Evolutionary conservation across 164 flowering plant genomes (phyloP).

Genomic region (Piper betle): DNA sequence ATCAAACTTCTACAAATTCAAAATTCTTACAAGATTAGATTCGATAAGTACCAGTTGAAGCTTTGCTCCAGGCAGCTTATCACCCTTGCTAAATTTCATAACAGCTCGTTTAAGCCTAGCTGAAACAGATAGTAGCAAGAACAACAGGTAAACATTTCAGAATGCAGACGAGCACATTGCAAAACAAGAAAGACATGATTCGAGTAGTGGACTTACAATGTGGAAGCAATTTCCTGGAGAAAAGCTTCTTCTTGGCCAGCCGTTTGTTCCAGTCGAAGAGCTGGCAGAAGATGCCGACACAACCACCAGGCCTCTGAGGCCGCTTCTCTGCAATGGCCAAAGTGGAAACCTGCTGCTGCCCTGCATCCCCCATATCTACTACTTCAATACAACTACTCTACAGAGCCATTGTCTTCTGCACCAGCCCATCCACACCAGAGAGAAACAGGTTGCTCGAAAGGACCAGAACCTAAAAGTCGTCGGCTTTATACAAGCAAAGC

Average conservation of each 20-base stretch:
- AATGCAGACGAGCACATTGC: background rate
- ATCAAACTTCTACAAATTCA: background rate
- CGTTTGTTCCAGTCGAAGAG: constrained; percentile 85
- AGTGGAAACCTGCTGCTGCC: constrained; percentile 24
- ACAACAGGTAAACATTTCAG: background rate
- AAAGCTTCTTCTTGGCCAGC: constrained; percentile 75
- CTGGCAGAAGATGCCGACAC: constrained; percentile 86
- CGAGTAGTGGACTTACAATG: constrained; percentile 33
- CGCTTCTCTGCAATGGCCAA: constrained; percentile 60
- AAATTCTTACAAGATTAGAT: too few relatives aligned
- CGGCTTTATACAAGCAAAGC: too few relatives aligned
- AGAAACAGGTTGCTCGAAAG: too few relatives aligned
- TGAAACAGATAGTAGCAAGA: constrained; percentile 8
- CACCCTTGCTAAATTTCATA: constrained; percentile 60
- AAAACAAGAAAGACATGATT: background rate
- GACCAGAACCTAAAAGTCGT: too few relatives aligned
- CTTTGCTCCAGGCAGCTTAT: constrained; percentile 58
- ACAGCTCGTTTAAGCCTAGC: constrained; percentile 44
- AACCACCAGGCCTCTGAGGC: constrained; percentile 61
- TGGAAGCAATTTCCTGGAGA: constrained; percentile 63
- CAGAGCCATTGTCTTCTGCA: background rate
- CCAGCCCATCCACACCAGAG: too few relatives aligned
- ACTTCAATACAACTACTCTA: background rate
- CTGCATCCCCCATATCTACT: constrained; percentile 21
- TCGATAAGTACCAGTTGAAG: constrained; percentile 45